A percentile compares a stretch with the other conserved stretches of the same genome.
phyloP scores from a whole-genome alignment of 2,329 filamentous ascomycete species.

The Nemania sp. region DNA sequence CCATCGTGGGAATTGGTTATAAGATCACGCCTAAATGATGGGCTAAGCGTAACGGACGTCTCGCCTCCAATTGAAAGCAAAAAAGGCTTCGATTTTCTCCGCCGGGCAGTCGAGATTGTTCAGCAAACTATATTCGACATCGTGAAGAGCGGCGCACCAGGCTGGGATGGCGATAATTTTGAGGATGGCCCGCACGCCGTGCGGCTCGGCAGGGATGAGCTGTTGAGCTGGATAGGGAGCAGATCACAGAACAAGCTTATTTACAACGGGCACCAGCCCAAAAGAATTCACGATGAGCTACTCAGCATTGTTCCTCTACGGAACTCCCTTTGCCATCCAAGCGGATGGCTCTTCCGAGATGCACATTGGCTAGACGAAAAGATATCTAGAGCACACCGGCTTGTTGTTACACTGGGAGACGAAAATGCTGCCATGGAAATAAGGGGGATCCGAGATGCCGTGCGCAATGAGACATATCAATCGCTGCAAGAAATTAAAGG shows the following conservation, averaged over 20 bases:
- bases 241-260: neutral
- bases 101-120: neutral
- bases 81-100: neutral
- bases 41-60: neutral
- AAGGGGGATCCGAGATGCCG: neutral
- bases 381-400: no score
- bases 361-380: no score
- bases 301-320: neutral
- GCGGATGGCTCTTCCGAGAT: accelerated
- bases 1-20: neutral
- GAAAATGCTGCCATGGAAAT: neutral
- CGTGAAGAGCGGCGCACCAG: neutral
- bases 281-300: no score
- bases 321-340: neutral
- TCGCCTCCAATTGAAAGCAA: neutral
- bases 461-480: neutral
- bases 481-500: neutral
- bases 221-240: neutral
- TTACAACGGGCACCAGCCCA: accelerated
- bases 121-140: slow-evolving; percentile 4
- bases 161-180: neutral
- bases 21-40: neutral
- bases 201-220: slow-evolving; percentile 4
- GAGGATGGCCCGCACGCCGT: neutral
- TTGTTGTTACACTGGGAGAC: neutral